These are phyloP conservation scores for Maudiozyma serrabonitensis DNA, from an alignment of 805 yeast genomes.

Conservation along the genomic window DNA sequence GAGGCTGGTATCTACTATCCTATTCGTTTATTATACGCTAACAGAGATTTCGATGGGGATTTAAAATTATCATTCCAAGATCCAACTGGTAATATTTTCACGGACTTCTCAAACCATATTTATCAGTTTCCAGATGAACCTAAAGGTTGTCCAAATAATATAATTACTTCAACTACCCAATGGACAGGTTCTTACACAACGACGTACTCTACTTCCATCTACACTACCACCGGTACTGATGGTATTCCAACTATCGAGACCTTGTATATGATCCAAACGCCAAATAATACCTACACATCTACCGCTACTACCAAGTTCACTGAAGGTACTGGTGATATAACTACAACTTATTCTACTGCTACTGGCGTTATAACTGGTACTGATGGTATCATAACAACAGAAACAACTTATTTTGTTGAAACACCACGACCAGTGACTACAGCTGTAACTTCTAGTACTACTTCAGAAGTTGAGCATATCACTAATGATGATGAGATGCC, in stretches of 20 bases:
- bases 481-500: no score
- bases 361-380: not conserved
- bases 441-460: not conserved
- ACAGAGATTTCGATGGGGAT: constrained; percentile 3
- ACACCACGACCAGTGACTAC: constrained; percentile 4
- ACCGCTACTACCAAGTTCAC: not conserved
- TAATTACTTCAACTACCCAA: not conserved
- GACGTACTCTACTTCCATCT: constrained; percentile 5
- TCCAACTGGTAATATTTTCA: constrained; percentile 2
- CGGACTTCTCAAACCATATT: not conserved
- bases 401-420: constrained; percentile 7
- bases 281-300: constrained; percentile 16
- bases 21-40: constrained; percentile 12
- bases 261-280: constrained; percentile 7
- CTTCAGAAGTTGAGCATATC: not conserved
- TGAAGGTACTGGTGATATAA: not conserved
- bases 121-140: not conserved
- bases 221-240: constrained; percentile 8
- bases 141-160: not conserved
- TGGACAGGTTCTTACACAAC: constrained; percentile 1
- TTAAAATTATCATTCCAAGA: constrained; percentile 2
- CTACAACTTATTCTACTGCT: not conserved
- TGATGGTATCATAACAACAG: constrained; percentile 5
- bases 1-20: constrained; percentile 12
- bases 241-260: constrained; percentile 8